Base-by-base conservation (phyloP, 2,329 filamentous ascomycete genomes). In the Paramyrothecium sp. region DNA sequence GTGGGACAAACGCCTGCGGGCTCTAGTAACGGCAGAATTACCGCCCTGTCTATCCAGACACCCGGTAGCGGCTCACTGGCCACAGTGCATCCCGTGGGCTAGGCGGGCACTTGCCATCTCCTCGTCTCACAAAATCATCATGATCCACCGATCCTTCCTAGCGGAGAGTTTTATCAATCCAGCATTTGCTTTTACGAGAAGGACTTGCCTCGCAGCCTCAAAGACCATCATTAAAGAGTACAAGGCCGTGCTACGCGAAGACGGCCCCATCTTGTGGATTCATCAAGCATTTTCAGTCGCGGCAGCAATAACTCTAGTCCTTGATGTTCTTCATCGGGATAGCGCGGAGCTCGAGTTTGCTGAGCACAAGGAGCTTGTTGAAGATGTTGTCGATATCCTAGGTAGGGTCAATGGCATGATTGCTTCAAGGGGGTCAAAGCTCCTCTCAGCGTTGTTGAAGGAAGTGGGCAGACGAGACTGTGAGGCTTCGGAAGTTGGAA, bases 111-210 rank as follows among this genome's bases (percentile, higher is more conserved):
- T 76, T 19, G 70, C 74, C 12, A 75, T 76, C 23, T 73, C 69
- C 1, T 69, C 73, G 2, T 68, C 69, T 2, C 71, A 75, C 56
- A 75, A 76, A 57, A 73, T 75, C 54, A 75, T 75, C 61, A 75
- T 76, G 72, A 74, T 76, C 20, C 74, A 76, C 57, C 68, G 73
- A 3, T 67, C 70, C 0, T 74, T 74, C 41, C 55, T 75, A 7
- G 73, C 71, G 23, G 67, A 65, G 23, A 73, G 64, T 55, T 68
- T 69, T 63, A 69, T 62, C 54, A 70, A 73, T 38, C 62, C 67
- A 1, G 67, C 61, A 19, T 74, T 72, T 51, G 61, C 55, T 21
- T 71, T 71, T 16, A 73, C 73, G 2, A 64, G 73, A 12, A 60
- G 66, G 8, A 75, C 72, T 1, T 76, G 73, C 52, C 63, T 74